Percentiles rank a stretch among this genome's conserved stretches.
Evolutionary conservation across 2,329 filamentous ascomycete genomes (phyloP).

Genomic region (Trichoderma cornu-damae): DNA sequence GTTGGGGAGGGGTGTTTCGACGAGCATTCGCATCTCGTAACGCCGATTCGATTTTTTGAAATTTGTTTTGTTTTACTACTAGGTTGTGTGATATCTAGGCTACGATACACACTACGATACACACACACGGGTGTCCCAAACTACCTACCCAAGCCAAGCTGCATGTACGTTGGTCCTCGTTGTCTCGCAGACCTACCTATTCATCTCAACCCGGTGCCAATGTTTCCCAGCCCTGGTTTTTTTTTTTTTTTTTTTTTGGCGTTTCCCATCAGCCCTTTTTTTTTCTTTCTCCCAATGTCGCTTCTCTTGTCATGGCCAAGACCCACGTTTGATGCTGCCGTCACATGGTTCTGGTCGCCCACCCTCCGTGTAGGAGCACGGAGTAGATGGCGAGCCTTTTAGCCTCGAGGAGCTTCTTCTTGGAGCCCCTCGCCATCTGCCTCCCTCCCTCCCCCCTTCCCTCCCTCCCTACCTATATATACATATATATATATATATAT

Average conservation of each 20-base stretch:
- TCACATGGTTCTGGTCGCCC: conserved; percentile 7
- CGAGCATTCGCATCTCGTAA: neutral
- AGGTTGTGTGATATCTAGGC: neutral
- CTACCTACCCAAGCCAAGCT: neutral
- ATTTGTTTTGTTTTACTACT: too few species aligned
- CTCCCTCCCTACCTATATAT: neutral
- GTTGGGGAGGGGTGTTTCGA: neutral
- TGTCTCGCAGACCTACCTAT: neutral
- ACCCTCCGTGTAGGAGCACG: conserved; percentile 3
- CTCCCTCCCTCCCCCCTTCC: too few species aligned
- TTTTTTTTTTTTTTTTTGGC: too few species aligned
- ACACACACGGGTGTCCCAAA: too few species aligned
- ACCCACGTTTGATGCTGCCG: conserved; percentile 7
- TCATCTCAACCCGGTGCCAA: neutral
- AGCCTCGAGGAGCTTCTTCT: neutral
- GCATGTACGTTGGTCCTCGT: conserved; percentile 11
- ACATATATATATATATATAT: too few species aligned
- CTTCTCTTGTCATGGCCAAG: neutral
- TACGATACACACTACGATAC: conserved; percentile 11
- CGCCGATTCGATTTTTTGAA: neutral
- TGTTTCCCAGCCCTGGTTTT: neutral
- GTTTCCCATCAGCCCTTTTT: neutral
- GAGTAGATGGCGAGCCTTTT: neutral
- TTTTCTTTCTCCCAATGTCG: neutral
- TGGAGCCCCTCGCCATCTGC: neutral